A percentile compares a stretch with the other conserved stretches of the same genome.
Conservation (phyloP, 371 early-diverging fungal genomes). For the Mucor indicus region DNA sequence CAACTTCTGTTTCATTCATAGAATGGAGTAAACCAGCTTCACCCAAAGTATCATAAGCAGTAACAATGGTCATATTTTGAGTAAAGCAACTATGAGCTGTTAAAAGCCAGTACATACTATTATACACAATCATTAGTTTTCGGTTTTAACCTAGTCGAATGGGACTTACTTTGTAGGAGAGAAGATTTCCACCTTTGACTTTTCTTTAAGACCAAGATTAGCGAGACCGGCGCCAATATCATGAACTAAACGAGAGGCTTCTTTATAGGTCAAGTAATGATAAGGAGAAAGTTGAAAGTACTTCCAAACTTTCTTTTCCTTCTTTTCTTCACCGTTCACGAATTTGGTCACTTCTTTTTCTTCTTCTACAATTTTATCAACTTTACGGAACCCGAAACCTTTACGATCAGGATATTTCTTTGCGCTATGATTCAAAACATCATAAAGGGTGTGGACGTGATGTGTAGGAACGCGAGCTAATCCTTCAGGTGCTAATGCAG, state of each 20-base stretch:
- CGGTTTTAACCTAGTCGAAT: not conserved
- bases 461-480: conserved; percentile 46
- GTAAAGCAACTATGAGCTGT: conserved; percentile 68
- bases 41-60: conserved; percentile 89
- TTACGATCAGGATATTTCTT: conserved; percentile 45
- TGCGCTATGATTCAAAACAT: conserved; percentile 53
- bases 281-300: conserved; percentile 70
- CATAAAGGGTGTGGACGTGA: conserved; percentile 66
- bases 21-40: conserved; percentile 82
- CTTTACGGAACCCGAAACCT: conserved; percentile 65
- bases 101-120: conserved; percentile 75
- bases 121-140: not conserved
- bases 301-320: conserved; percentile 79
- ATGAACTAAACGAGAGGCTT: conserved; percentile 47
- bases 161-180: conserved; percentile 71
- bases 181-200: conserved; percentile 69
- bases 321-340: conserved; percentile 60
- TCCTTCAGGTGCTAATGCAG: conserved; percentile 44
- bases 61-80: conserved; percentile 76
- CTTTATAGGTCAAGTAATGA: conserved; percentile 65
- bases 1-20: conserved; percentile 82
- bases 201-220: conserved; percentile 60
- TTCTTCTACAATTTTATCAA: conserved; percentile 68
- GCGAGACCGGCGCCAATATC: conserved; percentile 66
- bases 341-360: conserved; percentile 72